These are phyloP conservation scores for Hypomontagnella monticulosa DNA, from an alignment of 495 filamentous ascomycete genomes.

Conservation along the genomic window DNA sequence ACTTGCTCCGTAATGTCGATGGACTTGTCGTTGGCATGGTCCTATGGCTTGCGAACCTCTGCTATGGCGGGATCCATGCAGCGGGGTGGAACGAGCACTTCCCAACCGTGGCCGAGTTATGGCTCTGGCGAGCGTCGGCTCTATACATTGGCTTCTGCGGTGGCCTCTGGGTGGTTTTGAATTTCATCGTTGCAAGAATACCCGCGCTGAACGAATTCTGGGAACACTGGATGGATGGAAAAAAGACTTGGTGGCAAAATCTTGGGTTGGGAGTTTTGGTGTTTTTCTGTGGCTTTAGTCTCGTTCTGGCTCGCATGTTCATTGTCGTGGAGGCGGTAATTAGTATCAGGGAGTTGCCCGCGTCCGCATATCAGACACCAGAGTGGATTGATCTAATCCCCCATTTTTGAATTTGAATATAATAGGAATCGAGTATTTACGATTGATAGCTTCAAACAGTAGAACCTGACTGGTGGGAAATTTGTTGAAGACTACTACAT, in stretches of 20 bases:
- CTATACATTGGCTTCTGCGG: conserved; percentile 24
- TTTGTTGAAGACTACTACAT: no score
- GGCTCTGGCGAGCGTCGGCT: conserved; percentile 22
- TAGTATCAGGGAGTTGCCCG: conserved; percentile 26
- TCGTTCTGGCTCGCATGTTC: conserved; percentile 26
- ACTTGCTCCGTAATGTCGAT: conserved; percentile 11
- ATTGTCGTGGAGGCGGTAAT: conserved; percentile 32
- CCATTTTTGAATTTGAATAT: conserved; percentile 25
- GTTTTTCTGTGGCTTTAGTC: conserved; percentile 4
- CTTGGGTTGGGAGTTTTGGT: conserved; percentile 5
- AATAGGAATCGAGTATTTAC: not conserved
- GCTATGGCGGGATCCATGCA: not conserved
- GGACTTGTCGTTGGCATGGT: conserved; percentile 4
- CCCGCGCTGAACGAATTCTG: conserved; percentile 14
- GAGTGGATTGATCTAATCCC: conserved; percentile 32
- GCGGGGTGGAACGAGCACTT: conserved; percentile 12
- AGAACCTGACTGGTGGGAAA: no score
- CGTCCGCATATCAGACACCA: conserved; percentile 32
- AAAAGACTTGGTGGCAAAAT: conserved; percentile 19
- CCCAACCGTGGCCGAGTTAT: conserved; percentile 4
- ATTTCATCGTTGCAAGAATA: conserved; percentile 10
- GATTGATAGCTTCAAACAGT: no score
- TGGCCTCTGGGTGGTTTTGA: conserved; percentile 11
- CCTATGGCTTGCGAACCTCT: not conserved
- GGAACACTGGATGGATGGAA: conserved; percentile 17